Evolutionary conservation across 2,329 filamentous ascomycete species (phyloP), one percentile per base, ranked within the genome.

Genomic region (Talaromyces sp.): DNA sequence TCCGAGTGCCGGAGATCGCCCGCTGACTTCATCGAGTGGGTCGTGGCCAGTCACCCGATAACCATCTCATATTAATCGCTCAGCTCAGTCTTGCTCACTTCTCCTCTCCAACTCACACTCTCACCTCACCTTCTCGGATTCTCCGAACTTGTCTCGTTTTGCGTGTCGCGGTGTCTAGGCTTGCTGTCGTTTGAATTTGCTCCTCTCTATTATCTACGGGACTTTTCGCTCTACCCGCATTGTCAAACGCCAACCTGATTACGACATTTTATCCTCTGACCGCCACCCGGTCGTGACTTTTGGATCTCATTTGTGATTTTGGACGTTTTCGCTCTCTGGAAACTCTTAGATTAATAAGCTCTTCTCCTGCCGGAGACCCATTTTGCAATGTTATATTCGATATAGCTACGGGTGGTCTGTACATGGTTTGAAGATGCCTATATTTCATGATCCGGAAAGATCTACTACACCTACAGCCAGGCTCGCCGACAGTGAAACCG

Each of bases 371-470:
- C 22, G 25, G 31, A 17, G 36, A 2, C 21, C 4, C 15, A 48
- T 21, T 2, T 31, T 48, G 45, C 15, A 21, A 56, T 56, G 54
- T 40, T 50, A 48, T 50, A 28, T n/a, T n/a, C 43, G 22, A n/a
- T 31, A 19, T n/a, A 15, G n/a, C n/a, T 11, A n/a, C 35, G 6
- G 35, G 17, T 48, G 43, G 17, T 46, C 21, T 50, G 19, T 48
- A 37, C 41, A 33, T 50, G 22, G 43, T 43, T 58, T 46, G 55
- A 66, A 54, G 46, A 69, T 69, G 67, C 67, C 67, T 21, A 64
- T 69, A 50, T 67, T 67, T 52, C 64, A 67, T 56, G 65, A 66
- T 57, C 63, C 60, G 31, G 65, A 75, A 65, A 62, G 48, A 53
- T 57, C 58, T 40, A 46, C 65, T 31, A 22, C 59, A 21, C 54